Evolutionary conservation across 495 filamentous ascomycete species (phyloP).

Genomic region (Symbiotaphrina buchneri): DNA sequence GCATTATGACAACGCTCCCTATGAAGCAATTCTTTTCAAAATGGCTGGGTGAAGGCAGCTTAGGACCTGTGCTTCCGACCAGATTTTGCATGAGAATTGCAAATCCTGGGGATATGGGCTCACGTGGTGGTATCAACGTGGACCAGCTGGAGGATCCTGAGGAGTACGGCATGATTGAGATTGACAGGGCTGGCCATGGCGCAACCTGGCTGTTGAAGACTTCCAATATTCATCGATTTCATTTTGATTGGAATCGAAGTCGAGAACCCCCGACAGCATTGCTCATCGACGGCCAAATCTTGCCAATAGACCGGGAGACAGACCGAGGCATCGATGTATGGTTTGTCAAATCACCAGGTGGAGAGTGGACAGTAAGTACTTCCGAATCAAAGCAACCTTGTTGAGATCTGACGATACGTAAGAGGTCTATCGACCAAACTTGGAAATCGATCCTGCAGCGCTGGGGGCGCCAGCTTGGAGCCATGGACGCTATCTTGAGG

Average conservation of each 20-base stretch:
- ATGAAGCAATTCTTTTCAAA: constrained; percentile 20
- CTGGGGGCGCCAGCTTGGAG: constrained; percentile 22
- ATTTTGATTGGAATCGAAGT: neutral
- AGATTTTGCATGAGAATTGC: constrained; percentile 23
- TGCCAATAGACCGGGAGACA: neutral
- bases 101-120: constrained; percentile 24
- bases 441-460: constrained; percentile 13
- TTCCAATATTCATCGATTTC: constrained; percentile 9
- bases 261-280: neutral
- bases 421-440: constrained; percentile 1
- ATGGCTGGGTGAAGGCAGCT: constrained; percentile 2
- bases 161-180: constrained; percentile 11
- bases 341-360: too few species aligned
- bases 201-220: constrained; percentile 5
- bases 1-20: constrained; percentile 15
- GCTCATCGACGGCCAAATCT: constrained; percentile 2
- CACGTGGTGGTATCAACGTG: constrained; percentile 24
- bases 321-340: too few species aligned
- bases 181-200: constrained; percentile 3
- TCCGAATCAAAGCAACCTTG: too few species aligned
- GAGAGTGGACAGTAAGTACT: too few species aligned
- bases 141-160: constrained; percentile 22
- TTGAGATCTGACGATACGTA: constrained; percentile 1
- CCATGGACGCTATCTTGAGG: constrained; percentile 26
- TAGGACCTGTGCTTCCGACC: constrained; percentile 7